Percentiles rank a stretch among this genome's conserved stretches.
Evolutionary conservation across 805 yeast genomes (phyloP).

Genomic region (Hermanozyma aechmeae): DNA sequence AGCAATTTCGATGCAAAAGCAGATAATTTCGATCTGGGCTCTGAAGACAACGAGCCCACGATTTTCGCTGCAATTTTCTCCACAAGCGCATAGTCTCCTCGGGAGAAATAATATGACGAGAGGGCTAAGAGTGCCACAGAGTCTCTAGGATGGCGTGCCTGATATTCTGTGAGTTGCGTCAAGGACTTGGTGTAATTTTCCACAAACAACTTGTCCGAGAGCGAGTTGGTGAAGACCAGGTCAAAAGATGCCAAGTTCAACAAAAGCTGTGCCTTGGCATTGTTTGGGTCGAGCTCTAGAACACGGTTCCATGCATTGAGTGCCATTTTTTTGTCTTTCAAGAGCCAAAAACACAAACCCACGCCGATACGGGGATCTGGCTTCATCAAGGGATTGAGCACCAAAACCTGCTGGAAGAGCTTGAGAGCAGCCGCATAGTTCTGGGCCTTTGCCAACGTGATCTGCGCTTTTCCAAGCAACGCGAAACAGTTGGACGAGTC

Average conservation of each 20-base stretch:
- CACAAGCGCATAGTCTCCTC: slow-evolving; percentile 49
- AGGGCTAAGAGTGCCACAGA: slow-evolving; percentile 58
- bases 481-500: slow-evolving; percentile 66
- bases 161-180: slow-evolving; percentile 29
- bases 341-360: slow-evolving; percentile 88
- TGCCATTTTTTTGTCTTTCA: slow-evolving; percentile 74
- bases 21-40: slow-evolving; percentile 13
- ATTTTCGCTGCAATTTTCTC: slow-evolving; percentile 47
- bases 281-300: slow-evolving; percentile 52
- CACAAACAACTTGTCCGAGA: slow-evolving; percentile 54
- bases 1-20: slow-evolving; percentile 21
- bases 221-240: slow-evolving; percentile 44
- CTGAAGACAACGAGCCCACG: slow-evolving; percentile 16
- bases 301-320: slow-evolving; percentile 75
- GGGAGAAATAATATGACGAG: slow-evolving; percentile 65
- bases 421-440: slow-evolving; percentile 68
- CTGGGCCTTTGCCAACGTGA: slow-evolving; percentile 55
- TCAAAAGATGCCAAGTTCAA: slow-evolving; percentile 64
- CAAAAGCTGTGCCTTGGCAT: slow-evolving; percentile 53
- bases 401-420: slow-evolving; percentile 73
- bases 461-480: slow-evolving; percentile 74
- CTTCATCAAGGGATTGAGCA: slow-evolving; percentile 62
- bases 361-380: slow-evolving; percentile 95
- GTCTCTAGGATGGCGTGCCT: slow-evolving; percentile 35
- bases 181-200: slow-evolving; percentile 52